These are phyloP conservation scores for Fusarium compactum DNA, from an alignment of 2,329 filamentous ascomycete species.

Conservation along the genomic window DNA sequence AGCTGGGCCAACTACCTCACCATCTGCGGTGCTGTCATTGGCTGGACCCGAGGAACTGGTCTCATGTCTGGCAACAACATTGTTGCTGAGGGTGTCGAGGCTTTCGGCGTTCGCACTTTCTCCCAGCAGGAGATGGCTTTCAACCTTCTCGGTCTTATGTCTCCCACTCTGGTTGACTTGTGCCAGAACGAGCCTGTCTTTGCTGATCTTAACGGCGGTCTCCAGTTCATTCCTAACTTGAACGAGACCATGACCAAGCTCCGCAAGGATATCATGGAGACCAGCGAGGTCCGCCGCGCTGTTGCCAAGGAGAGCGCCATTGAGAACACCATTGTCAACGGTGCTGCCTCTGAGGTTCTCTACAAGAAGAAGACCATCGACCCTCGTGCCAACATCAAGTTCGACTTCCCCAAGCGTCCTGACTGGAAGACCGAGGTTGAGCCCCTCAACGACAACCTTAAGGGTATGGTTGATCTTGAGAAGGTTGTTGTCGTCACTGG, in stretches of 20 bases:
- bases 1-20: slow-evolving; percentile 98
- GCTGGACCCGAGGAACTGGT: slow-evolving; percentile 98
- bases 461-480: slow-evolving; percentile 98
- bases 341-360: slow-evolving; percentile 88
- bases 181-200: slow-evolving; percentile 97
- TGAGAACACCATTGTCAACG: slow-evolving; percentile 97
- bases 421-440: slow-evolving; percentile 93
- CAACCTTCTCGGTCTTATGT: slow-evolving; percentile 96
- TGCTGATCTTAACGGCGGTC: slow-evolving; percentile 95
- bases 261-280: slow-evolving; percentile 94
- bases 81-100: slow-evolving; percentile 95
- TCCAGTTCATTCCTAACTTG: slow-evolving; percentile 96
- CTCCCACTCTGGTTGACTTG: slow-evolving; percentile 90
- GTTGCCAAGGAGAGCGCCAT: slow-evolving; percentile 96
- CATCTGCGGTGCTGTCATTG: slow-evolving; percentile 97
- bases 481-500: slow-evolving; percentile 98
- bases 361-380: slow-evolving; percentile 96
- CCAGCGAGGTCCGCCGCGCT: slow-evolving; percentile 90
- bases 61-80: slow-evolving; percentile 99
- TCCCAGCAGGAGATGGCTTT: slow-evolving; percentile 99
- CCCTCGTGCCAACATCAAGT: slow-evolving; percentile 97
- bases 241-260: slow-evolving; percentile 95
- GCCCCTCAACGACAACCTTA: slow-evolving; percentile 87
- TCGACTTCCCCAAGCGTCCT: slow-evolving; percentile 90
- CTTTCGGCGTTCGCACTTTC: slow-evolving; percentile 96